phyloP scores from a whole-genome alignment of 176 grass and related monocot genomes.

The Elymus sibiricus region DNA sequence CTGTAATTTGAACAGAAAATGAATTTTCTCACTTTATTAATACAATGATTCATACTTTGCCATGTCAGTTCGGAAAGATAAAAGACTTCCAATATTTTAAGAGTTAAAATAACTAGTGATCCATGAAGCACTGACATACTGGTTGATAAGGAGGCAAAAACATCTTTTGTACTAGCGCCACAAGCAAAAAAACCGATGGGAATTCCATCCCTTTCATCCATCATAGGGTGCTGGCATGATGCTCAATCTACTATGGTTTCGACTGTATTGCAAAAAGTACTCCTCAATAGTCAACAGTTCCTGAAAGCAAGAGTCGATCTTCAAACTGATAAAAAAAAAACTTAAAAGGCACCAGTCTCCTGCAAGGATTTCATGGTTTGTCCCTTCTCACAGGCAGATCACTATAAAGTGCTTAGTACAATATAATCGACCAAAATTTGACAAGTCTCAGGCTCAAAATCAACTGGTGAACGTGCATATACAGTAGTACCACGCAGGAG shows the following conservation, averaged over 20 bases:
- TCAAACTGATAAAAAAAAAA: neutral
- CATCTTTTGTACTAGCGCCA: neutral
- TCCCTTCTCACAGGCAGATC: neutral
- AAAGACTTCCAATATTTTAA: neutral
- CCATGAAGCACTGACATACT: slow-evolving; percentile 7
- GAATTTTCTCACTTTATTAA: neutral
- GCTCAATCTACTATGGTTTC: neutral
- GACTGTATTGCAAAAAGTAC: neutral
- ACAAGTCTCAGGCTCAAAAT: neutral
- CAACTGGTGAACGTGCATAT: neutral
- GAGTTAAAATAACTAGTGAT: slow-evolving; percentile 5
- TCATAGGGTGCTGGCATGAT: neutral
- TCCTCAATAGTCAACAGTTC: neutral
- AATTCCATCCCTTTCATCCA: neutral
- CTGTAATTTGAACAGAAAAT: neutral
- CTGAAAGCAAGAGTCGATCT: neutral
- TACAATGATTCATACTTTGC: neutral
- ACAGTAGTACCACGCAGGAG: neutral
- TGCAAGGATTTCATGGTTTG: neutral
- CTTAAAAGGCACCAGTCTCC: neutral
- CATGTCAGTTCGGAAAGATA: neutral
- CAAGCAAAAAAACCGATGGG: neutral
- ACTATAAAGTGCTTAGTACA: neutral
- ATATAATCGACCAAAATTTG: neutral
- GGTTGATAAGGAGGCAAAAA: neutral